Base-by-base conservation (phyloP, 1,284 basidiomycete species). In the Fomitiporia mediterranea region DNA sequence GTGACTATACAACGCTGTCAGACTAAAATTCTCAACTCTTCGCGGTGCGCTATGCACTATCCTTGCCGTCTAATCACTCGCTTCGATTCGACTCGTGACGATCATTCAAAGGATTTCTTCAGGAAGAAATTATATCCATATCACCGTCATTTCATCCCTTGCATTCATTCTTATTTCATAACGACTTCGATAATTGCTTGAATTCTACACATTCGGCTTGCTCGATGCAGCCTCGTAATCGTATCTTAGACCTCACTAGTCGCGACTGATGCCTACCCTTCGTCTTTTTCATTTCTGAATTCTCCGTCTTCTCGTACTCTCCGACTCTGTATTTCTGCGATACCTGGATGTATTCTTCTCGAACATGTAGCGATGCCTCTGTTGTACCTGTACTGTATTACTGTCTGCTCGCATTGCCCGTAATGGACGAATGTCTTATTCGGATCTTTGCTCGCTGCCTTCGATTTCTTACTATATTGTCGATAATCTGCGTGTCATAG, bases 41-140 rank as follows among this genome's bases (percentile, higher is more conserved):
- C 32, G 19, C 46, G 15, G 28, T 5, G 13, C 13, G 2, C 3
- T 40, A n/a, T 30, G 23, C 19, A 8, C 27, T 32, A 19, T 17
- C 27, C 27, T 17, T 40, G 27, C 19, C 38, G n/a, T 43, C 23
- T 34, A 42, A 25, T 51, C 21, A 27, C 28, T 53, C 27, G 4
- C 27, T 34, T 43, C 28, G 40, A 43, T 46, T 43, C 28, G 27
- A 17, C 28, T 53, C 39, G 38, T 15, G 23, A 11, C 17, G 19
- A 43, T 40, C 40, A 53, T 19, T 34, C 27, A n/a, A 25, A 25
- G 27, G 21, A 53, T 53, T 53, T 43, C 40, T 48, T n/a, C 15
- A 27, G 51, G 51, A 53, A 53, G 40, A 13, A 43, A 19, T 30
- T 43, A 27, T 34, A 53, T 43, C 35, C 51, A 53, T 43, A 53